phyloP scores from a whole-genome alignment of 176 grass and related monocot species.

The Bonia amplexicaulis region DNA sequence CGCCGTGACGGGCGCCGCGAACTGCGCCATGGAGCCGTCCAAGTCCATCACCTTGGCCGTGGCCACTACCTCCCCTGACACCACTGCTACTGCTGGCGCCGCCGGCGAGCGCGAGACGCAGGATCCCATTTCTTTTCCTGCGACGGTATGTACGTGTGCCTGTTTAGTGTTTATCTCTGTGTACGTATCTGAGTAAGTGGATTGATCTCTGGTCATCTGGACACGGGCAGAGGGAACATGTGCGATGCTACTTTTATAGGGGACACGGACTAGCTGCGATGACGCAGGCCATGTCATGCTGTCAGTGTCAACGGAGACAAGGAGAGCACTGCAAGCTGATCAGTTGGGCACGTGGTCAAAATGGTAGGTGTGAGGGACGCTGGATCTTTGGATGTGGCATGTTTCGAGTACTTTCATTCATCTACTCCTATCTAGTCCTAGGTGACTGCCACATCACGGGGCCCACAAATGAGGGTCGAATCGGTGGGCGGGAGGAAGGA shows the following conservation, averaged over 20 bases:
- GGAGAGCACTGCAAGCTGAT: not conserved
- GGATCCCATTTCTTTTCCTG: slow-evolving; percentile 31
- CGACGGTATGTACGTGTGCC: not conserved
- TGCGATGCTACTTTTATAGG: not conserved
- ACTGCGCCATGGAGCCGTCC: slow-evolving; percentile 46
- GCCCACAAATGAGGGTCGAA: not conserved
- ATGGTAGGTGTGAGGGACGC: not conserved
- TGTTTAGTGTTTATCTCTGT: too few species aligned
- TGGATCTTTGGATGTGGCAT: not conserved
- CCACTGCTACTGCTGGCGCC: not conserved
- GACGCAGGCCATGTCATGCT: slow-evolving; percentile 26
- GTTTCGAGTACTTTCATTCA: not conserved
- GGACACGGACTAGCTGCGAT: not conserved
- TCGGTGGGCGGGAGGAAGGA: not conserved
- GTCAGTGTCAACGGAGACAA: not conserved
- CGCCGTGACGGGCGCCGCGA: slow-evolving; percentile 12
- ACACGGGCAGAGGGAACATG: not conserved
- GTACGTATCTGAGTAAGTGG: not conserved
- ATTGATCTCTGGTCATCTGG: not conserved
- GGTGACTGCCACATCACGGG: not conserved
- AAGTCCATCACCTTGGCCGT: slow-evolving; percentile 49
- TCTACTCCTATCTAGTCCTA: too few species aligned
- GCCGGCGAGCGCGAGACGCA: slow-evolving; percentile 40
- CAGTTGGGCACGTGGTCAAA: not conserved
- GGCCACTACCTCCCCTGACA: too few species aligned